These are phyloP conservation scores for Ilyonectria sp. DNA, from an alignment of 2,329 filamentous ascomycete genomes.

Conservation along the genomic window DNA sequence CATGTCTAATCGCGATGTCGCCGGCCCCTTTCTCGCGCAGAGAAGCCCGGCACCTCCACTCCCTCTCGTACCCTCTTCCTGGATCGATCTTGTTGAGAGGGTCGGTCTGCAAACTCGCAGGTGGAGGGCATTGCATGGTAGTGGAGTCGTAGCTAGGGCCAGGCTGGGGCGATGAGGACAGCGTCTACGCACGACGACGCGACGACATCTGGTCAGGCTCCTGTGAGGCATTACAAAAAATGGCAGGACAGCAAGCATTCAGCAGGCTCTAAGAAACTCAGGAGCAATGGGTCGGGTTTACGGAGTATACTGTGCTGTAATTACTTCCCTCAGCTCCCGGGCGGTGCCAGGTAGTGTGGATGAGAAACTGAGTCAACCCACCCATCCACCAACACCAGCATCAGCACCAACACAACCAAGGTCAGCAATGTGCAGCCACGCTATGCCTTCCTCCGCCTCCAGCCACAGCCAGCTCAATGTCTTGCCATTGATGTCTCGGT, in stretches of 20 bases:
- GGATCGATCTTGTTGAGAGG: conserved; percentile 8
- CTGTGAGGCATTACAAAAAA: neutral
- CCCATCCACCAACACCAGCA: neutral
- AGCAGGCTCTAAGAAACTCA: neutral
- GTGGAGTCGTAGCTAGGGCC: conserved; percentile 18
- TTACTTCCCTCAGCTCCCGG: neutral
- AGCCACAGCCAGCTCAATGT: conserved; percentile 15
- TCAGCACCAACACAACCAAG: conserved; percentile 1
- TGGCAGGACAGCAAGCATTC: neutral
- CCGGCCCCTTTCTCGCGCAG: conserved; percentile 28
- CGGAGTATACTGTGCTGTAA: neutral
- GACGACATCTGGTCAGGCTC: conserved; percentile 14
- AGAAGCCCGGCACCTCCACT: conserved; percentile 20
- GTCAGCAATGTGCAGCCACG: conserved; percentile 13
- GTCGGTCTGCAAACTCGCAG: conserved; percentile 15
- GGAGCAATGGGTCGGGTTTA: neutral
- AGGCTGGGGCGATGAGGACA: conserved; percentile 4
- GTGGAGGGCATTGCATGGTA: conserved; percentile 18
- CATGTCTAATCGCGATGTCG: conserved; percentile 4
- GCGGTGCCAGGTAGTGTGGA: neutral
- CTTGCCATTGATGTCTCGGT: conserved; percentile 19
- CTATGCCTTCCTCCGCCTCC: conserved; percentile 8
- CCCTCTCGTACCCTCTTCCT: neutral
- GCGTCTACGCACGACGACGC: conserved; percentile 15
- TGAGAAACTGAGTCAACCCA: conserved; percentile 6